Evolutionary conservation across 2,329 filamentous ascomycete genomes (phyloP).

Genomic region (Bisporella sp.): DNA sequence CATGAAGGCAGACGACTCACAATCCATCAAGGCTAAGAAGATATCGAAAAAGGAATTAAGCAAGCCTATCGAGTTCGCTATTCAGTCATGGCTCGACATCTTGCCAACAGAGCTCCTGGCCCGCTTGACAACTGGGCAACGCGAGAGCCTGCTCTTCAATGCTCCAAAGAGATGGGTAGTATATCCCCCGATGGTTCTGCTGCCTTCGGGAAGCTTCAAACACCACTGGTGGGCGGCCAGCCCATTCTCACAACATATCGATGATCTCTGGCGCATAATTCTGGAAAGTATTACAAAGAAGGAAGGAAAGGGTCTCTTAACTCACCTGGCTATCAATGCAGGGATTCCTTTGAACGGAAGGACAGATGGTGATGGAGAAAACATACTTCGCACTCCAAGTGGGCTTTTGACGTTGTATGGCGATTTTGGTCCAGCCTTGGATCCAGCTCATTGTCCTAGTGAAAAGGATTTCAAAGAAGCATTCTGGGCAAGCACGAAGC

Average conservation of each 20-base stretch:
- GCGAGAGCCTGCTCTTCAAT: slow-evolving; percentile 8
- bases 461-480: slow-evolving; percentile 53
- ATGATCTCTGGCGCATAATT: slow-evolving; percentile 42
- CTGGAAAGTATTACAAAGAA: slow-evolving; percentile 37
- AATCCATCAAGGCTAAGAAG: too few species aligned
- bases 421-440: slow-evolving; percentile 55
- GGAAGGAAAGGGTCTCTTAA: slow-evolving; percentile 36
- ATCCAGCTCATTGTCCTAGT: slow-evolving; percentile 3
- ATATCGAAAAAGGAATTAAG: too few species aligned
- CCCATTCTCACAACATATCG: not conserved
- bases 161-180: slow-evolving; percentile 50
- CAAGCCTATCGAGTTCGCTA: slow-evolving; percentile 31
- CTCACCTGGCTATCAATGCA: slow-evolving; percentile 54
- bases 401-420: slow-evolving; percentile 66
- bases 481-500: slow-evolving; percentile 72
- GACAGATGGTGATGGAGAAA: slow-evolving; percentile 38
- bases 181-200: slow-evolving; percentile 54
- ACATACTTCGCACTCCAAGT: slow-evolving; percentile 66
- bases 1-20: too few species aligned
- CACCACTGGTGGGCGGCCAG: slow-evolving; percentile 15
- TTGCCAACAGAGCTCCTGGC: slow-evolving; percentile 15
- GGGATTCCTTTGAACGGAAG: slow-evolving; percentile 43
- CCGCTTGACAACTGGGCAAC: slow-evolving; percentile 10
- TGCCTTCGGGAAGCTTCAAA: slow-evolving; percentile 55
- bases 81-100: slow-evolving; percentile 30